Evolutionary conservation across 257 asterid genomes (phyloP).

Genomic region (Thymus quinquecostatus): DNA sequence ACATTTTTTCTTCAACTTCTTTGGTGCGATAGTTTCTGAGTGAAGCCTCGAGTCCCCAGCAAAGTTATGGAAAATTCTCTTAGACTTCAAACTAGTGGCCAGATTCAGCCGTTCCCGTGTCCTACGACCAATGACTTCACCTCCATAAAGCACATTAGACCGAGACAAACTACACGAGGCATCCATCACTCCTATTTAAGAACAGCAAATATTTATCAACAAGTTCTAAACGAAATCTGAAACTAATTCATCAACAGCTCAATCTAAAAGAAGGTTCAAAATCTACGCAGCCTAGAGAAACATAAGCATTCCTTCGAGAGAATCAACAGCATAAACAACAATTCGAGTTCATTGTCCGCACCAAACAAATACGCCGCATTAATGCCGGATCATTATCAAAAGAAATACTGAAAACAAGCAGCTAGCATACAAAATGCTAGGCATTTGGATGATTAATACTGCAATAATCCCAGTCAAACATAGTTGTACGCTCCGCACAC

Average conservation of each 20-base stretch:
- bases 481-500: slow-evolving; percentile 26
- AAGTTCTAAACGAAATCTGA: slow-evolving; percentile 28
- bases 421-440: slow-evolving; percentile 7
- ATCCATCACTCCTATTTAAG: slow-evolving; percentile 50
- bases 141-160: slow-evolving; percentile 46
- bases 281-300: slow-evolving; percentile 14
- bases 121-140: slow-evolving; percentile 41
- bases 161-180: slow-evolving; percentile 45
- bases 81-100: slow-evolving; percentile 31
- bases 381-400: slow-evolving; percentile 6
- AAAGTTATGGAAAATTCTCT: slow-evolving; percentile 28
- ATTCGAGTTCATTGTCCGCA: not conserved
- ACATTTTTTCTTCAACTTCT: slow-evolving; percentile 43
- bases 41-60: slow-evolving; percentile 38
- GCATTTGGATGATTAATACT: slow-evolving; percentile 25
- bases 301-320: not conserved
- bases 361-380: not conserved
- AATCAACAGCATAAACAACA: slow-evolving; percentile 7
- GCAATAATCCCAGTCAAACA: slow-evolving; percentile 27
- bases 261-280: slow-evolving; percentile 27
- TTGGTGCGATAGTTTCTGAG: slow-evolving; percentile 31
- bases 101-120: slow-evolving; percentile 32
- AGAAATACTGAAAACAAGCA: not conserved
- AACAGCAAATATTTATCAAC: slow-evolving; percentile 27
- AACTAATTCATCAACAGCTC: slow-evolving; percentile 32